phyloP scores from a whole-genome alignment of 1,284 basidiomycete species.

The Porodaedalea pini region DNA sequence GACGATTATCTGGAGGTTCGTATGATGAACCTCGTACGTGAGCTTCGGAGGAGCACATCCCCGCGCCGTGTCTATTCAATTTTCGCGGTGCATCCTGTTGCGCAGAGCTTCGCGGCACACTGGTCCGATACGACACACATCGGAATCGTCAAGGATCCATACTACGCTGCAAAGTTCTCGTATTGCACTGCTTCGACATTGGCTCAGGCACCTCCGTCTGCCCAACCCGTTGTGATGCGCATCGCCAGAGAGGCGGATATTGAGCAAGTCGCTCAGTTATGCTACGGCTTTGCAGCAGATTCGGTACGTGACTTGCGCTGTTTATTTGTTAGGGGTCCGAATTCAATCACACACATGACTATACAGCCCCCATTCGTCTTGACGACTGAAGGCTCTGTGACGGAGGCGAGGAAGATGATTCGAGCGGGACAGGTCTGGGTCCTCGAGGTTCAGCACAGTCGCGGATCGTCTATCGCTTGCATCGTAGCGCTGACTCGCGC shows the following conservation, averaged over 20 bases:
- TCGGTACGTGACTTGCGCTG: slow-evolving; percentile 42
- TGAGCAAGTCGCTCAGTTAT: slow-evolving; percentile 42
- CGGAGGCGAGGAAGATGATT: slow-evolving; percentile 53
- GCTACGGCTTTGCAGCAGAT: slow-evolving; percentile 51
- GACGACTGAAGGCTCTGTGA: slow-evolving; percentile 36
- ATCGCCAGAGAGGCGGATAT: slow-evolving; percentile 44
- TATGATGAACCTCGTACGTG: slow-evolving; percentile 34
- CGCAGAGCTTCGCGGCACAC: slow-evolving; percentile 41
- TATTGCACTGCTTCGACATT: slow-evolving; percentile 50
- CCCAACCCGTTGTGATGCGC: slow-evolving; percentile 37
- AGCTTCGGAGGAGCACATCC: not conserved
- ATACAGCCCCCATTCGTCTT: slow-evolving; percentile 53
- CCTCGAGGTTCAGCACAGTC: slow-evolving; percentile 34
- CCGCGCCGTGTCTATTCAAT: slow-evolving; percentile 57
- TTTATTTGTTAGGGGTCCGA: slow-evolving; percentile 9
- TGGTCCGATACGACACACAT: slow-evolving; percentile 48
- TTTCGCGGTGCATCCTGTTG: slow-evolving; percentile 53
- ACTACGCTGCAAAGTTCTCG: slow-evolving; percentile 60
- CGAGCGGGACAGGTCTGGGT: slow-evolving; percentile 55
- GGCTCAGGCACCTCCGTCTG: slow-evolving; percentile 28
- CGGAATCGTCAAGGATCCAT: slow-evolving; percentile 38
- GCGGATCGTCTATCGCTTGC: slow-evolving; percentile 46
- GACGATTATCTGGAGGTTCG: slow-evolving; percentile 32
- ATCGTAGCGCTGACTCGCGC: slow-evolving; percentile 63
- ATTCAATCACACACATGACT: not conserved